Evolutionary conservation across 176 grass and related monocot genomes (phyloP), one percentile per base, ranked within the genome.

Genomic region (Eleusine coracana): DNA sequence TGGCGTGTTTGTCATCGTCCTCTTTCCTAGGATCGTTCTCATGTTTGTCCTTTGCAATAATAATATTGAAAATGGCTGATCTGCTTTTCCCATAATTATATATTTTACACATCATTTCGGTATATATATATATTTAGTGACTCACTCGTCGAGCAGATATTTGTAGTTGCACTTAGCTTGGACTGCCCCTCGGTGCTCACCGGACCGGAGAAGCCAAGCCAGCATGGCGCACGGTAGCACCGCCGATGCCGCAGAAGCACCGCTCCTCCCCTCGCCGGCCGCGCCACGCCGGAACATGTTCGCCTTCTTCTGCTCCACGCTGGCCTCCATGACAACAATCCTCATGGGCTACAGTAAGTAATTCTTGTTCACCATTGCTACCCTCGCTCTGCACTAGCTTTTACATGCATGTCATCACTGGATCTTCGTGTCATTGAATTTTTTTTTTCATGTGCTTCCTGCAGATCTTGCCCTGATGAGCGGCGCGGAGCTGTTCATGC

Each of bases 251-350:
- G 17, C 50, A 17, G 27, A 17, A 12, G 14, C 14, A 41, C 75
- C 75, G 1, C 52, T 86, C 1, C 75, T 85, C 31, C 1, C 29
- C 3, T 42, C 83, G 34, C 8, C 31, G 4, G 1, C 45, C 6
- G 20, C 7, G 59, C 55, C 67, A 1, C 29, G 67, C 8, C 21
- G 75, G 66, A 86, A 82, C 83, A 86, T 7, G 78, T 89, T 59
- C 29, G 72, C 83, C 21, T 82, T 81, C 31, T 58, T 39, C 42
- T 89, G 83, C 62, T 45, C 83, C 36, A 90, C 63, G 23, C 79
- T 90, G 20, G 88, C 83, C 61, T 86, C 88, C 66, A 82, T 82
- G 71, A 89, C 84, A 55, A 85, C 83, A 40, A 77, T 89, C 45
- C 74, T 89, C 18, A 78, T 82, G 78, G 78, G 88, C 36, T 89